Evolutionary conservation across 352 stramenopile genomes (phyloP).

Genomic region (Pythium inflatum): DNA sequence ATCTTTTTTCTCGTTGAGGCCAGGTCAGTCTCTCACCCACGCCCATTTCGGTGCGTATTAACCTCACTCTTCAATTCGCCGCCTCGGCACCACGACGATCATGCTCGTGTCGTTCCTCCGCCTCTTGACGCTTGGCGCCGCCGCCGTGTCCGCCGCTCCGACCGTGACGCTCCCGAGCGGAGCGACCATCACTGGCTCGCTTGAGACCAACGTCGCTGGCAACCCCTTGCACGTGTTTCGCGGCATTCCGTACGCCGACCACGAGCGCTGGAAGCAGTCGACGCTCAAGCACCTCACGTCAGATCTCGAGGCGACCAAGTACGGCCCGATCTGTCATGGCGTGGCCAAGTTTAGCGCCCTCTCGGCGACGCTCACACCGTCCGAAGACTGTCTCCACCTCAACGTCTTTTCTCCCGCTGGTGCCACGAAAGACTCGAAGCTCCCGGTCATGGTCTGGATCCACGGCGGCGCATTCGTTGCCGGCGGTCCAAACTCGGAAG

Average conservation of each 20-base stretch:
- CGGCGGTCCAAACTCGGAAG: slow-evolving; percentile 5
- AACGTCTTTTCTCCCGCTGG: slow-evolving; percentile 40
- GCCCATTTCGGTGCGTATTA: not conserved
- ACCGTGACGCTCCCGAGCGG: too few relatives aligned
- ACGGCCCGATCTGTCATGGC: slow-evolving; percentile 11
- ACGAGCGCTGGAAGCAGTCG: slow-evolving; percentile 14
- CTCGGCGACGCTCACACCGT: not conserved
- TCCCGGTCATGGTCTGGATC: slow-evolving; percentile 43
- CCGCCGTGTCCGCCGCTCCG: too few relatives aligned
- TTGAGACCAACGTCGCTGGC: too few relatives aligned
- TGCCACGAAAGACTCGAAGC: slow-evolving; percentile 31
- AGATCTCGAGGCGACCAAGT: slow-evolving; percentile 3
- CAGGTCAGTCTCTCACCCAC: too few relatives aligned
- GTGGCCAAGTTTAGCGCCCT: not conserved
- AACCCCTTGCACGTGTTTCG: slow-evolving; percentile 10
- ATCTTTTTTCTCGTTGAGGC: too few relatives aligned
- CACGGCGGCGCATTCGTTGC: slow-evolving; percentile 38
- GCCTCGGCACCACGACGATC: not conserved
- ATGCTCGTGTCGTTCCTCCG: too few relatives aligned
- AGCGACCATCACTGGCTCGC: too few relatives aligned
- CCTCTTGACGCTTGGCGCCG: too few relatives aligned
- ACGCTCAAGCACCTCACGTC: slow-evolving; percentile 16
- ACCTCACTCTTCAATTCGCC: not conserved
- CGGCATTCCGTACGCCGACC: slow-evolving; percentile 14
- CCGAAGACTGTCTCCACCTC: slow-evolving; percentile 45